Percentiles rank a stretch among this genome's conserved stretches.
These are phyloP conservation scores for Neoarthrinium moseri DNA, from an alignment of 2,329 filamentous ascomycete species.

Conservation along the genomic window DNA sequence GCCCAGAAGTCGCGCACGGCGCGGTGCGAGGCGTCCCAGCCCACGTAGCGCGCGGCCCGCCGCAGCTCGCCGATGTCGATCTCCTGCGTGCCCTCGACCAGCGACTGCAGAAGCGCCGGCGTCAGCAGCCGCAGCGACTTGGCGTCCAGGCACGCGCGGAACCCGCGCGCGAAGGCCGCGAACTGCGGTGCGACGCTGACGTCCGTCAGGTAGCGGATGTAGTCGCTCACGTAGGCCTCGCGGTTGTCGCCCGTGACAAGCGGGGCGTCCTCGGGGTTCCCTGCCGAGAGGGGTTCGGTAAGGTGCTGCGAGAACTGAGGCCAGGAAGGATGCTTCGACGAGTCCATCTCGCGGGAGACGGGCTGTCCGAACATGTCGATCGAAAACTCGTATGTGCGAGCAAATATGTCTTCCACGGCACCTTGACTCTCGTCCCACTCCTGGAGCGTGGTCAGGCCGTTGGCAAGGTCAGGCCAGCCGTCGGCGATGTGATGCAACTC, in stretches of 20 bases:
- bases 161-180: slow-evolving; percentile 77
- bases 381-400: slow-evolving; percentile 84
- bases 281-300: slow-evolving; percentile 26
- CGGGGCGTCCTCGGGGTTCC: slow-evolving; percentile 54
- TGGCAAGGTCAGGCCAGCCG: slow-evolving; percentile 81
- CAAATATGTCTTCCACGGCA: slow-evolving; percentile 77
- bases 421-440: slow-evolving; percentile 76
- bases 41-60: slow-evolving; percentile 73
- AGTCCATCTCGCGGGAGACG: slow-evolving; percentile 56
- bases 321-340: slow-evolving; percentile 43
- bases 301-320: slow-evolving; percentile 45
- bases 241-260: slow-evolving; percentile 83
- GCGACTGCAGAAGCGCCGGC: slow-evolving; percentile 66
- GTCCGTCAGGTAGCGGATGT: slow-evolving; percentile 79
- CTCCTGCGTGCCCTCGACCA: slow-evolving; percentile 80
- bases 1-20: slow-evolving; percentile 82
- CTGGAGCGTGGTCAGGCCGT: slow-evolving; percentile 69
- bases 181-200: slow-evolving; percentile 76
- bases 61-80: slow-evolving; percentile 77
- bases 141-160: slow-evolving; percentile 69
- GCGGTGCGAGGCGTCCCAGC: slow-evolving; percentile 68
- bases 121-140: slow-evolving; percentile 73
- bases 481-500: slow-evolving; percentile 77
- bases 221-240: slow-evolving; percentile 76
- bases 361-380: slow-evolving; percentile 56